These are phyloP conservation scores for Rhamnella rubrinervis DNA, from an alignment of 331 rosid species.

Conservation along the genomic window DNA sequence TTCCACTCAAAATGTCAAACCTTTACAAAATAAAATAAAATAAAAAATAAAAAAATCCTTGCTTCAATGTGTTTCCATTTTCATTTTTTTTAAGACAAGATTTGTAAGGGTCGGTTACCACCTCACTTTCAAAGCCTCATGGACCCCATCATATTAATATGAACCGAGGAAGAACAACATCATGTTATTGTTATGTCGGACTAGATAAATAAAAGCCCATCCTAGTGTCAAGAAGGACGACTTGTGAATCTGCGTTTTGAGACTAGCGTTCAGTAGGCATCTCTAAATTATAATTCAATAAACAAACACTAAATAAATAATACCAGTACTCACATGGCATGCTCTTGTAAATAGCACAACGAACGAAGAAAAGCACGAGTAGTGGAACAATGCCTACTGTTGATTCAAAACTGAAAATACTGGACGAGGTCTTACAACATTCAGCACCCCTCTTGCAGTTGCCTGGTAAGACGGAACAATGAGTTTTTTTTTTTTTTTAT, in stretches of 20 bases:
- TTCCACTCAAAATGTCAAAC: too few relatives aligned
- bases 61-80: background rate
- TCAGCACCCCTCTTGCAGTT: conserved; percentile 85
- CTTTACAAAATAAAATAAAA: too few relatives aligned
- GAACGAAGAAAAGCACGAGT: conserved; percentile 16
- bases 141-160: conserved; percentile 4
- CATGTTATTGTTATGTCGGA: too few relatives aligned
- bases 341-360: background rate
- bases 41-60: too few relatives aligned
- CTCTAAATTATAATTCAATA: background rate
- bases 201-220: too few relatives aligned
- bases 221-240: too few relatives aligned
- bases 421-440: conserved; percentile 79
- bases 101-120: too few relatives aligned
- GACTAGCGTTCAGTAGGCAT: background rate
- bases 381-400: conserved; percentile 31
- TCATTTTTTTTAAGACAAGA: background rate
- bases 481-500: too few relatives aligned
- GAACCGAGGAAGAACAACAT: background rate
- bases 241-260: too few relatives aligned
- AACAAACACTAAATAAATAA: background rate
- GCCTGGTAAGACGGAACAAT: conserved; percentile 47
- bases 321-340: conserved; percentile 15
- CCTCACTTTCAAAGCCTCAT: conserved; percentile 9
- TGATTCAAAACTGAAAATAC: conserved; percentile 60